A percentile compares a stretch with the other conserved stretches of the same genome.
These are phyloP conservation scores for Teunomyces atbi DNA, from an alignment of 805 yeast species.

Conservation along the genomic window DNA sequence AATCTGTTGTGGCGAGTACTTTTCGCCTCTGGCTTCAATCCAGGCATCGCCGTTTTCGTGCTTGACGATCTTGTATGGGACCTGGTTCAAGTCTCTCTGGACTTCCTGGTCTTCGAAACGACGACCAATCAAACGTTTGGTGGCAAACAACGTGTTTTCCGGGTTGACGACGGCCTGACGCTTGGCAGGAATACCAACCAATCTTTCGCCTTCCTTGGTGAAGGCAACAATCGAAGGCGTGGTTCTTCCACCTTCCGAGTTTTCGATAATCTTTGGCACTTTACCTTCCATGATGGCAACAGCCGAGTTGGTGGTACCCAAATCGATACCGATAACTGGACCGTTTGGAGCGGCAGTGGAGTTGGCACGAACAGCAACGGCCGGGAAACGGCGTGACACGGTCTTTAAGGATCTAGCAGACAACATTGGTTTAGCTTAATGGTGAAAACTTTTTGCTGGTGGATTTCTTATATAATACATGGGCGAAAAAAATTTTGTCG, in stretches of 20 bases:
- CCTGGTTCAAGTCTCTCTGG: conserved; percentile 82
- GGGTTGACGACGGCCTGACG: conserved; percentile 96
- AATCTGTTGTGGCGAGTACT: conserved; percentile 92
- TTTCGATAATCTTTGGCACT: conserved; percentile 74
- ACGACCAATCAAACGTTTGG: conserved; percentile 93
- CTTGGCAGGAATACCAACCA: conserved; percentile 94
- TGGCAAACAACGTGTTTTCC: conserved; percentile 89
- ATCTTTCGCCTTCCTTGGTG: conserved; percentile 85
- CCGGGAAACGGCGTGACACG: conserved; percentile 35
- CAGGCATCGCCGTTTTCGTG: conserved; percentile 95
- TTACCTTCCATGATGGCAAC: conserved; percentile 83
- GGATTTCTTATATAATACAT: conserved; percentile 4
- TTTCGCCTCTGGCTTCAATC: conserved; percentile 86
- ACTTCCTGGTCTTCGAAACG: conserved; percentile 88
- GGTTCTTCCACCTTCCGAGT: conserved; percentile 61
- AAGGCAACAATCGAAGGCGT: conserved; percentile 96
- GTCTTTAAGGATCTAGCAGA: conserved; percentile 41
- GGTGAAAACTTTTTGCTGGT: neutral
- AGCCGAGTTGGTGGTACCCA: conserved; percentile 89
- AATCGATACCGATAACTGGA: conserved; percentile 78
- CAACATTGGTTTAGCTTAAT: conserved; percentile 30
- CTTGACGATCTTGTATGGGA: conserved; percentile 88
- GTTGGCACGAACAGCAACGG: conserved; percentile 24
- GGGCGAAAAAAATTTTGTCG: conserved; percentile 17
- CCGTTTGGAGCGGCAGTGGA: conserved; percentile 38